Percentiles rank a stretch among this genome's conserved stretches.
These are phyloP conservation scores for Fulvia fulva DNA, from an alignment of 2,329 filamentous ascomycete species.

Conservation along the genomic window DNA sequence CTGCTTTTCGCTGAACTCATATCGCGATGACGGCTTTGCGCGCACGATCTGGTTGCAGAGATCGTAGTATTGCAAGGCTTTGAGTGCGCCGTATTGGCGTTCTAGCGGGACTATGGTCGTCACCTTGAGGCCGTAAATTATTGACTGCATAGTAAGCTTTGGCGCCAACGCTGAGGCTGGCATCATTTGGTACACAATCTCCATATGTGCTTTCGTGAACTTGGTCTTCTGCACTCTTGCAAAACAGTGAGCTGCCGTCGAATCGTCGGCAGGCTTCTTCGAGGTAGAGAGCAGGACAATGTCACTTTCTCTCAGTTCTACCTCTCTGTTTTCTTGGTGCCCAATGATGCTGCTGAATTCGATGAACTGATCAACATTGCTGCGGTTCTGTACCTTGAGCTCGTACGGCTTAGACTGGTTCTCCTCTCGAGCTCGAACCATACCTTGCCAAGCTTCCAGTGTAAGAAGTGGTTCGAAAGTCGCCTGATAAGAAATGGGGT, in stretches of 20 bases:
- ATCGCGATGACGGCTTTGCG: conserved; percentile 83
- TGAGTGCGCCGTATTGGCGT: conserved; percentile 87
- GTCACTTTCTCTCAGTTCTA: conserved; percentile 75
- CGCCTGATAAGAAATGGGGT: conserved; percentile 74
- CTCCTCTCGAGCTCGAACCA: conserved; percentile 86
- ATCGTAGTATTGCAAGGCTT: conserved; percentile 92
- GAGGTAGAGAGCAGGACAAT: conserved; percentile 80
- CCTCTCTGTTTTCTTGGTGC: conserved; percentile 64
- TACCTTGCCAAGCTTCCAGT: conserved; percentile 92
- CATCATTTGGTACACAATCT: conserved; percentile 81
- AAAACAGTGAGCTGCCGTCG: conserved; percentile 71
- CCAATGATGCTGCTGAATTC: conserved; percentile 85
- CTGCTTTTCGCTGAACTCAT: conserved; percentile 72
- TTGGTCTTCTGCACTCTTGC: conserved; percentile 77
- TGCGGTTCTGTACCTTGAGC: conserved; percentile 80
- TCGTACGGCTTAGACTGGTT: conserved; percentile 75
- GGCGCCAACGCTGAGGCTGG: conserved; percentile 39
- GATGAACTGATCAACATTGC: conserved; percentile 87
- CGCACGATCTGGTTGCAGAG: conserved; percentile 86
- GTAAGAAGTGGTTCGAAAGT: conserved; percentile 89
- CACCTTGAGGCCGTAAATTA: conserved; percentile 73
- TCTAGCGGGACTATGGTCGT: conserved; percentile 93
- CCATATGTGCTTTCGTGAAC: conserved; percentile 74
- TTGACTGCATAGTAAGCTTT: conserved; percentile 62
- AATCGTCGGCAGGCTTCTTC: conserved; percentile 63